phyloP scores from a whole-genome alignment of 441 rosid genomes.

The Eutrema salsugineum region DNA sequence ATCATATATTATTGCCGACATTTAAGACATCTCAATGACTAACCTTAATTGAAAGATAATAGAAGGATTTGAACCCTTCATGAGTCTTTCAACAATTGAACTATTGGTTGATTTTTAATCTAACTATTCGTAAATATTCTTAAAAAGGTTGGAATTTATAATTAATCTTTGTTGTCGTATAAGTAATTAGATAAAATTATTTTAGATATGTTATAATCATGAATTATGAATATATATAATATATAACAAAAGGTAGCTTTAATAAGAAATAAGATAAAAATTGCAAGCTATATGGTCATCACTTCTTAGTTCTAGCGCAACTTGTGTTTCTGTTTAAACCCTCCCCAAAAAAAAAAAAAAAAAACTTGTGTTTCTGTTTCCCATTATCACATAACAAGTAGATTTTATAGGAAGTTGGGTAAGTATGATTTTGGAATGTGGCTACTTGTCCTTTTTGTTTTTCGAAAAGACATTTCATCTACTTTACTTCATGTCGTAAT shows the following conservation, averaged over 20 bases:
- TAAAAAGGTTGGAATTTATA: neutral
- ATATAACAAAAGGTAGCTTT: neutral
- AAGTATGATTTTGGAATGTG: conserved; percentile 14
- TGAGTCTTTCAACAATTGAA: too few species aligned
- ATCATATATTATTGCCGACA: too few species aligned
- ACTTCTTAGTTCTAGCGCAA: neutral
- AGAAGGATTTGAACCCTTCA: too few species aligned
- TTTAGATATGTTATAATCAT: neutral
- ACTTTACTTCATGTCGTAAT: conserved; percentile 21
- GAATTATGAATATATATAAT: neutral
- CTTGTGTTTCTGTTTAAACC: too few species aligned
- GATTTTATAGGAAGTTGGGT: conserved; percentile 24
- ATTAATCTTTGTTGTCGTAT: neutral
- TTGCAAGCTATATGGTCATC: neutral
- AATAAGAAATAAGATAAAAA: neutral
- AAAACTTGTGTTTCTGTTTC: conserved; percentile 18
- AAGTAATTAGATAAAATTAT: neutral
- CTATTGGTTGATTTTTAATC: too few species aligned
- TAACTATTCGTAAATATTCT: too few species aligned
- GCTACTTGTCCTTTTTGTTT: neutral
- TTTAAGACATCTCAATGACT: too few species aligned
- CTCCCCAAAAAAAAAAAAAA: too few species aligned
- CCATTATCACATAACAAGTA: conserved; percentile 21
- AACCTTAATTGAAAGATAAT: too few species aligned
- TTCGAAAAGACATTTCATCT: neutral